Evolutionary conservation across 1,284 basidiomycete species (phyloP), one percentile per base, ranked within the genome.

Genomic region (Boletellus deceptivus): DNA sequence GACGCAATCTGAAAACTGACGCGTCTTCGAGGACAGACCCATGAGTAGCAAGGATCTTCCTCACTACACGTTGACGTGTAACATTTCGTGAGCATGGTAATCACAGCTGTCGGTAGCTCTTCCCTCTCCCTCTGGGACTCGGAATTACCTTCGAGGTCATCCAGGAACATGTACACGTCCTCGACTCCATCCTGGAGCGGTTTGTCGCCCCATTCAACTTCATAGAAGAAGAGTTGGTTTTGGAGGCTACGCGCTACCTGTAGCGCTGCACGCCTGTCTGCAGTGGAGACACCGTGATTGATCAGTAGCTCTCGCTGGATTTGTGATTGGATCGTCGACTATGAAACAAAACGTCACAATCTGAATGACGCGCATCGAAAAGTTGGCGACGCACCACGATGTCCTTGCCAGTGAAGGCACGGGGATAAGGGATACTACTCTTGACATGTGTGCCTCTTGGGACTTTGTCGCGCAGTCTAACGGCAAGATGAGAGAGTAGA

Each of bases 141-240:
- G 2, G 82, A 79, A 17, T 69, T 68, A 48, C 85, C 84, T 50
- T 87, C 87, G 55, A 85, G 80, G 60, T 97, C 94, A 55, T 93
- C 93, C 70, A 94, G 77, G 73, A 99, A 98, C 80, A 92, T 93
- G 71, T 93, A 98, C 6, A 98, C 93, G 60, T 97, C 93, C 60
- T 97, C 94, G 3, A 94, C 88, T 5, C 92, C 89, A 63, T 98
- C 96, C 52, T 89, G 85, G 41, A 98, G 72, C 1, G 86, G 77
- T 22, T 85, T 83, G 50, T 86, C 84, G 31, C 91, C 93, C 92
- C 94, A 97, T 68, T 98, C 95, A 7, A 98, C 95, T 67, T 99
- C 96, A 66, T 96, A 93, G 67, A 98, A 94, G 77, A 94, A 97
- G 7, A 98, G 79, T 67, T 96, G 91, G 55, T 83, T 86, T 62